Evolutionary conservation across 2,329 filamentous ascomycete species (phyloP), one percentile per base, ranked within the genome.

Genomic region (Talaromyces albobiverticillius): DNA sequence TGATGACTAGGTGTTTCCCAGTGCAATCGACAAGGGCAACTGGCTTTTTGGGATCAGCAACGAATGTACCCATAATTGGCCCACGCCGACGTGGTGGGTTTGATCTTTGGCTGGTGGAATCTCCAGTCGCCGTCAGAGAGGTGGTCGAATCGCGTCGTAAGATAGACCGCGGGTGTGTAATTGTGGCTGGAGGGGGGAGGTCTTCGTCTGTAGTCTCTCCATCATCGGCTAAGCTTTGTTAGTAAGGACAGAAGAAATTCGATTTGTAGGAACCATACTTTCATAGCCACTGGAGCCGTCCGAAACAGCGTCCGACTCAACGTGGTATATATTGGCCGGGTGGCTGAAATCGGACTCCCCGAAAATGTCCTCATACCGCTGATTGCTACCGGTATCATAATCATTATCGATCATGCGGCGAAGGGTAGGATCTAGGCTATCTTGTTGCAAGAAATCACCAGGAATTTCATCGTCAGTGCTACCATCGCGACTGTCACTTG

Each of bases 391-490:
- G 6, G 59, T 58, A n/a, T 71, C 65, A 41, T 75, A 74, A 59
- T 89, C 84, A 59, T 82, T 79, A 66, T 91, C 87, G 59, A 92
- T 87, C 72, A 89, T 85, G 40, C 83, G 82, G 59, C 87, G 86
- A 64, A 93, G 84, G 49, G 80, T 79, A 5, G 87, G 86, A 62
- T 90, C 88, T 4, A 93, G 77, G 14, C 82, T 80, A 64, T 84
- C 87, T 70, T 91, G 87, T 47, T 88, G 84, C 54, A 92, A 78
- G 68, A 93, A 93, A 56, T 93, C 85, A 66, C 91, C 85, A 1
- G 88, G 87, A 58, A 90, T 90, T 59, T 90, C 82, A 59, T 84
- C 82, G 56, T 82, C 70, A 0, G 51, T 52, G 52, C 55, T 57
- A 23, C 46, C 42, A 16, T 67, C 71, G 53, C 71, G 68, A 1